Evolutionary conservation across 176 grass and related monocot genomes (phyloP), one percentile per base, ranked within the genome.

Genomic region (Eleusine indica): DNA sequence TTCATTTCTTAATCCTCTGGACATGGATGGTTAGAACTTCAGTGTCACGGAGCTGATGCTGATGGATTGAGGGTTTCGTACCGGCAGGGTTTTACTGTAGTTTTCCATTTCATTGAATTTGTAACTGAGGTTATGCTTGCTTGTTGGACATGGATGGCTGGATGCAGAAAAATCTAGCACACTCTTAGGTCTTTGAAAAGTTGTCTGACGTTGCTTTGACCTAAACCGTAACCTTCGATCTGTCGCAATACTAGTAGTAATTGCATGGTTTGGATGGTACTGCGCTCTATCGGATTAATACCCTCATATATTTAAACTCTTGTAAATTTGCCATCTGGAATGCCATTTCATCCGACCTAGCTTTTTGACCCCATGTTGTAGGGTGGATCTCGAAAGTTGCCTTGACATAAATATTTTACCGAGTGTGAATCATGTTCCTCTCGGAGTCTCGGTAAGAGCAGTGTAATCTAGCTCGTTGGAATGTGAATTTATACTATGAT

Each of bases 81-180:
- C 72, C 17, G 71, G 82, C 71, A 82, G 87, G 78, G 78, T 65
- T 65, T 72, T 64, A 39, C 73, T 47, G 68, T 67, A 85, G 82
- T 72, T 76, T 66, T 71, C 32, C 77, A 15, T 66, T 85, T 9
- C 58, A 81, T 77, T 89, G 65, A 71, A 81, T 77, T 71, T 87
- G 82, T 85, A 85, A 90, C 73, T 67, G 52, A 83, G 68, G 71
- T 75, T 80, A 56, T 84, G 65, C 47, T 68, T 51, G 6, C n/a
- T 41, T 66, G 25, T 56, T 81, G 16, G 86, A 86, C 68, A 70
- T 69, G 86, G 40, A 25, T 25, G 25, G 25, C 25, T 25, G 25
- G 25, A 85, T 78, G 78, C 73, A 82, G 73, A 43, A 85, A 85
- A 82, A 82, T 88, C 18, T 74, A 74, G 57, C 70, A 75, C 32